These are phyloP conservation scores for Xylariomycetidae sp. DNA, from an alignment of 2,329 filamentous ascomycete genomes.

Conservation along the genomic window DNA sequence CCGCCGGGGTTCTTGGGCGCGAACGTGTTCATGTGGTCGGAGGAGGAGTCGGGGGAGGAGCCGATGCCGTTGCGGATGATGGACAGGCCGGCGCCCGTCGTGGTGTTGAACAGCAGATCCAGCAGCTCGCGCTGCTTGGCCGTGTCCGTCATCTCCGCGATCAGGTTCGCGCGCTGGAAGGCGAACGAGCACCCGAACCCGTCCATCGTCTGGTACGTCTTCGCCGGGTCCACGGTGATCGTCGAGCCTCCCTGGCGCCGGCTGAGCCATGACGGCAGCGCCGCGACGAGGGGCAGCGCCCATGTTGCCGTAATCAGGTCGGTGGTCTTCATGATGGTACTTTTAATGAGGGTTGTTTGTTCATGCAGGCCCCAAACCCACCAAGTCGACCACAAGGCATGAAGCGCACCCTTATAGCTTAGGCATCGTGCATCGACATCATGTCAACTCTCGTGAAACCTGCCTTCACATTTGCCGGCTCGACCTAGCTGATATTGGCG, in stretches of 20 bases:
- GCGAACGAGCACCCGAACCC: conserved; percentile 39
- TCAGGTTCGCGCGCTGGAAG: conserved; percentile 38
- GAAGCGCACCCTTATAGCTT: no score
- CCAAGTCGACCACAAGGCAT: no score
- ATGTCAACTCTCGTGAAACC: no score
- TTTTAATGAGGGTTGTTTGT: no score
- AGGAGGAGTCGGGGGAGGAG: conserved; percentile 32
- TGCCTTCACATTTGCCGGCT: no score
- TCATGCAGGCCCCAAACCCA: no score
- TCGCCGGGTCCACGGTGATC: conserved; percentile 34
- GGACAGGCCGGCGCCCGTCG: conserved; percentile 36
- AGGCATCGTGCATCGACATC: no score
- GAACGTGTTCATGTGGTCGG: conserved; percentile 32
- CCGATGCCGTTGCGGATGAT: conserved; percentile 42
- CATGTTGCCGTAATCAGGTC: conserved; percentile 10
- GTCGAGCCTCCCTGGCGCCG: conserved; percentile 19
- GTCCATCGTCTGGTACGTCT: conserved; percentile 39
- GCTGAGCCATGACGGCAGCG: conserved; percentile 16
- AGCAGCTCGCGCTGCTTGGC: conserved; percentile 33
- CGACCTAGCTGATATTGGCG: no score
- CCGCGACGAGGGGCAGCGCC: conserved; percentile 14
- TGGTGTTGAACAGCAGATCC: conserved; percentile 39
- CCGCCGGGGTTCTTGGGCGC: conserved; percentile 32
- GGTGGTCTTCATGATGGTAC: conserved; percentile 13
- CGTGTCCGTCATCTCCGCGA: conserved; percentile 31